Evolutionary conservation across 352 stramenopile species (phyloP).

Genomic region (Phytophthora brassicae): DNA sequence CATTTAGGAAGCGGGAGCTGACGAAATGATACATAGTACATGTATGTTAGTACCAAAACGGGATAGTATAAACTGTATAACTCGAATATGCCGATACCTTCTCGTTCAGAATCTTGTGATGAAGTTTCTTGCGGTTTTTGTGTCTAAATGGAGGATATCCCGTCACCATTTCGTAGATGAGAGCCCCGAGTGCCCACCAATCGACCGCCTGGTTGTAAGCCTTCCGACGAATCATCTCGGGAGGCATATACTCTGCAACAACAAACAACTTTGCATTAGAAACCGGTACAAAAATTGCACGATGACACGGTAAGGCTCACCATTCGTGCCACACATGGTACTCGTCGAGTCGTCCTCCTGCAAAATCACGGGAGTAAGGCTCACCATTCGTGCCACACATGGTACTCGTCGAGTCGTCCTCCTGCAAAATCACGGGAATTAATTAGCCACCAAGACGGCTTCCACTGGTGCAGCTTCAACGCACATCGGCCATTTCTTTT

Average conservation of each 20-base stretch:
- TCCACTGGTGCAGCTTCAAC: background rate
- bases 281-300: background rate
- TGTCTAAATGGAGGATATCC: conserved; percentile 80
- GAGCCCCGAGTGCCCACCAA: conserved; percentile 80
- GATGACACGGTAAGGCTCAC: conserved; percentile 20
- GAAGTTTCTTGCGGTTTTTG: conserved; percentile 87
- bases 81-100: too few relatives aligned
- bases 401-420: conserved; percentile 76
- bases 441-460: conserved; percentile 10
- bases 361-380: conserved; percentile 14
- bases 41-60: conserved; percentile 12
- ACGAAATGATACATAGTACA: background rate
- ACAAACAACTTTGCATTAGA: conserved; percentile 3
- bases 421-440: conserved; percentile 29
- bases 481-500: conserved; percentile 75
- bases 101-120: conserved; percentile 87
- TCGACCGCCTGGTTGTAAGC: conserved; percentile 87
- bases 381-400: conserved; percentile 83
- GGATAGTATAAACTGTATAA: too few relatives aligned
- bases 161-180: conserved; percentile 89
- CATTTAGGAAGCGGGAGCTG: conserved; percentile 77
- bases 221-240: conserved; percentile 85
- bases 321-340: conserved; percentile 84
- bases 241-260: conserved; percentile 80
- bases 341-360: conserved; percentile 75